Evolutionary conservation across 2,329 filamentous ascomycete genomes (phyloP).

Genomic region (Penicillium hordei): DNA sequence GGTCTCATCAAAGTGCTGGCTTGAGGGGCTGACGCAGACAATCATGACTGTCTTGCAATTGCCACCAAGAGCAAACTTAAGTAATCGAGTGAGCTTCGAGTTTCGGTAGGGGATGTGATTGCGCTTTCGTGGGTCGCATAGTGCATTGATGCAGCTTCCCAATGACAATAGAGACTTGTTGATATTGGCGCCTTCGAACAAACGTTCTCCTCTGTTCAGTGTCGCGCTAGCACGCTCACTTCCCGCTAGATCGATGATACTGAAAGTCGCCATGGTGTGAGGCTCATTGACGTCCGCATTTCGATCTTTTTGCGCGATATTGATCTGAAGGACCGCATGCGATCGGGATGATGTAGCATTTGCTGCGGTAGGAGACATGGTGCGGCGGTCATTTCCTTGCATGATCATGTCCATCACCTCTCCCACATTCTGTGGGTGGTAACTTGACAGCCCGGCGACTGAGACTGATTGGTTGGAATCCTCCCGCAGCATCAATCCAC

Average conservation of each 20-base stretch:
- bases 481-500: conserved; percentile 86
- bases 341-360: conserved; percentile 97
- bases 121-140: conserved; percentile 86
- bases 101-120: conserved; percentile 97
- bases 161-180: conserved; percentile 96
- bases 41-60: conserved; percentile 99
- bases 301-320: conserved; percentile 88
- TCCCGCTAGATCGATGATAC: conserved; percentile 95
- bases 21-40: conserved; percentile 94
- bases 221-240: conserved; percentile 95
- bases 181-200: conserved; percentile 96
- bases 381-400: conserved; percentile 87
- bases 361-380: conserved; percentile 93
- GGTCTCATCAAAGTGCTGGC: conserved; percentile 95
- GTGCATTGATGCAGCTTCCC: conserved; percentile 95
- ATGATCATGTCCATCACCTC: conserved; percentile 99
- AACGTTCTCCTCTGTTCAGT: conserved; percentile 88
- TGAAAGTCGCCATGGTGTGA: conserved; percentile 96
- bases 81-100: conserved; percentile 89
- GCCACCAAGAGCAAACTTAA: conserved; percentile 95
- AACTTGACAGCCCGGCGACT: conserved; percentile 85
- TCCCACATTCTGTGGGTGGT: conserved; percentile 85
- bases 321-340: conserved; percentile 96
- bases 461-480: conserved; percentile 92
- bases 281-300: conserved; percentile 92